Evolutionary conservation across 2,329 filamentous ascomycete genomes (phyloP).

Genomic region (Teratosphaeriaceae sp.): DNA sequence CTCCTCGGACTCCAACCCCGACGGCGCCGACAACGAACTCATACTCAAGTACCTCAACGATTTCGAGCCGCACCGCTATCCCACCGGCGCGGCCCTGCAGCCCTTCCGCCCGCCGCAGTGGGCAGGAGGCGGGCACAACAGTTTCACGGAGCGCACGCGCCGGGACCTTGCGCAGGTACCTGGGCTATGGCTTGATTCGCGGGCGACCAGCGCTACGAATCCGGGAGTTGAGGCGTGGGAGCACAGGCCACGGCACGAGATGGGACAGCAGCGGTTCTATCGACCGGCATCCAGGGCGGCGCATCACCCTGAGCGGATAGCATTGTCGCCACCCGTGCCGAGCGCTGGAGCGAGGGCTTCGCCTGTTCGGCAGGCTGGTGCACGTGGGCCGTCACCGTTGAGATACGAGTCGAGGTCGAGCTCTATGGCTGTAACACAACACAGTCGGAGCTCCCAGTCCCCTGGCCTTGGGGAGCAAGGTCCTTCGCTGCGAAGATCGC

Average conservation of each 20-base stretch:
- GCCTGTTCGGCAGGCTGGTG: too few species aligned
- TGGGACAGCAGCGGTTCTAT: neutral
- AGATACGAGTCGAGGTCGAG: too few species aligned
- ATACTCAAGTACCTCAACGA: conserved; percentile 6
- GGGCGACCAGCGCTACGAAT: neutral
- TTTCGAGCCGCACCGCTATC: conserved; percentile 6
- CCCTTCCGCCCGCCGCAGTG: neutral
- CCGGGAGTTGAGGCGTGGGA: neutral
- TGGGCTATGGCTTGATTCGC: neutral
- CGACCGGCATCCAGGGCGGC: neutral
- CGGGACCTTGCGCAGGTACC: neutral
- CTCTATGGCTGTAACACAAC: too few species aligned
- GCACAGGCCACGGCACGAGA: neutral
- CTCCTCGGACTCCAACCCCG: neutral
- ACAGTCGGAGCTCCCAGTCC: too few species aligned
- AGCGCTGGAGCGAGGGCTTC: too few species aligned
- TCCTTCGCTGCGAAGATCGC: too few species aligned
- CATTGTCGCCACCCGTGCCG: neutral
- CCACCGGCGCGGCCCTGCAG: conserved; percentile 1
- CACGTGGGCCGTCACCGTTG: too few species aligned
- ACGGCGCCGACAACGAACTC: neutral
- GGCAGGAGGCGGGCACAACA: neutral
- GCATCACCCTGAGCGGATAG: neutral
- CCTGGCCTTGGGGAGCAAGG: too few species aligned
- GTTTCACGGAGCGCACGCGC: neutral